Conservation (phyloP, 2,329 filamentous ascomycete species). For the Pleoardoris graminearum region DNA sequence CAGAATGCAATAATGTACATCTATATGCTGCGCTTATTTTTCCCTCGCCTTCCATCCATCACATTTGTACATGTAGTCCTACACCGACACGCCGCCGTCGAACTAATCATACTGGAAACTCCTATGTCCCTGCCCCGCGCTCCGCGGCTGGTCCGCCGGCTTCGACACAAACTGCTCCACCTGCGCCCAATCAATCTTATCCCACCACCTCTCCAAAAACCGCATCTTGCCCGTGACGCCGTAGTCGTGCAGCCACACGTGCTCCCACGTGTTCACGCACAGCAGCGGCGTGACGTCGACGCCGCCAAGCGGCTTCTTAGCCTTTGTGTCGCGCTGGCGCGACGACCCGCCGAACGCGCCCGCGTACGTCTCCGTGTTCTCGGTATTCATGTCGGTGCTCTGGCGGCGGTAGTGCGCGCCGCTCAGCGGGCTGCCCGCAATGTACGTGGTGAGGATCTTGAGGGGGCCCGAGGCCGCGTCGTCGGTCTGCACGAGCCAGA, state of each 20-base stretch:
- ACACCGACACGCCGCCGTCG: background rate
- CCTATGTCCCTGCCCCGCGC: conserved; percentile 2
- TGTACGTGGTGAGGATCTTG: conserved; percentile 84
- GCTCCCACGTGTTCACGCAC: conserved; percentile 96
- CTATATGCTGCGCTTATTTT: too few relatives aligned
- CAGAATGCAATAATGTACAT: too few relatives aligned
- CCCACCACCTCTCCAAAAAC: conserved; percentile 85
- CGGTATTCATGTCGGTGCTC: conserved; percentile 69
- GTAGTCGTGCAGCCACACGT: conserved; percentile 86
- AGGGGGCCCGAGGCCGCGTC: conserved; percentile 52
- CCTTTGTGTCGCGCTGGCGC: conserved; percentile 29
- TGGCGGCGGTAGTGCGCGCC: conserved; percentile 79
- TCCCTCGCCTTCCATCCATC: too few relatives aligned
- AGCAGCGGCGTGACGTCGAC: conserved; percentile 74
- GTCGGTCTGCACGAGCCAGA: conserved; percentile 77
- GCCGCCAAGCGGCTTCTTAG: conserved; percentile 64
- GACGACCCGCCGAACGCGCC: conserved; percentile 46
- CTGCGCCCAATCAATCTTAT: conserved; percentile 79
- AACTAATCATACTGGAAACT: conserved; percentile 17
- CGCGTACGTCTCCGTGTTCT: conserved; percentile 41
- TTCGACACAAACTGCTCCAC: conserved; percentile 53
- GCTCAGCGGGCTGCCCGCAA: conserved; percentile 85
- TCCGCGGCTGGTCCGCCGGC: background rate
- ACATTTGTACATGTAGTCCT: too few relatives aligned
- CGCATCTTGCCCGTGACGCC: conserved; percentile 72